Evolutionary conservation across 305 asterid genomes (phyloP), one percentile per base, ranked within the genome.

Genomic region (Ajuga reptans): DNA sequence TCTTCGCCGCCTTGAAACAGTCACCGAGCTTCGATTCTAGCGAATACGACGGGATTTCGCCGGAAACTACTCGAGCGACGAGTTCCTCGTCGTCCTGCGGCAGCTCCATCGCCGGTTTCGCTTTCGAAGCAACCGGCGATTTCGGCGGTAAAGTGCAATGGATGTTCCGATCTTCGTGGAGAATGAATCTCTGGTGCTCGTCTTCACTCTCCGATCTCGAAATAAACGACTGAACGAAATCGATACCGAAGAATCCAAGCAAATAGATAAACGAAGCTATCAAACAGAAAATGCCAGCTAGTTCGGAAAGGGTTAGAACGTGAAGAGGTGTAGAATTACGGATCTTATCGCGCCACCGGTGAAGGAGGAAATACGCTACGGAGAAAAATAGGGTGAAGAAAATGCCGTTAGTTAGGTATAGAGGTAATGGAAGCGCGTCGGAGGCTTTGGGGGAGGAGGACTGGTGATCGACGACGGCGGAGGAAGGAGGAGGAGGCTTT

Each of bases 311-410:
- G n/a, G 91, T 84, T 5, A 91, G 82, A 41, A 89, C 85, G 80
- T 91, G 98, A 37, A 91, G 90, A n/a, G 98, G 95, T 4, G 85
- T 86, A 12, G 90, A 84, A 52, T 80, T 78, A 4, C 92, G 91
- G 89, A 91, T 91, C 92, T 91, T 91, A 65, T 89, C 94, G 17
- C 96, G 87, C 98, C 98, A 91, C 3, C 98, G 87, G 80, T 81
- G 87, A 31, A 89, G 90, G 56, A 91, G 96, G 77, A 79, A 91
- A 59, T 91, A 91, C 1, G 96, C 90, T 18, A 89, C 92, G 57
- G 95, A 82, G 84, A 91, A 91, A 43, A 91, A 89, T 2, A 91
- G 89, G 31, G 92, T 82, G 86, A 91, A 89, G 94, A 91, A 91
- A 76, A 91, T 77, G 83, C 77, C 83, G 80, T 91, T 91, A 31